Percentiles rank a stretch among this genome's conserved stretches.
Conservation (phyloP, 805 yeast species). For the Priceomyces medius region DNA sequence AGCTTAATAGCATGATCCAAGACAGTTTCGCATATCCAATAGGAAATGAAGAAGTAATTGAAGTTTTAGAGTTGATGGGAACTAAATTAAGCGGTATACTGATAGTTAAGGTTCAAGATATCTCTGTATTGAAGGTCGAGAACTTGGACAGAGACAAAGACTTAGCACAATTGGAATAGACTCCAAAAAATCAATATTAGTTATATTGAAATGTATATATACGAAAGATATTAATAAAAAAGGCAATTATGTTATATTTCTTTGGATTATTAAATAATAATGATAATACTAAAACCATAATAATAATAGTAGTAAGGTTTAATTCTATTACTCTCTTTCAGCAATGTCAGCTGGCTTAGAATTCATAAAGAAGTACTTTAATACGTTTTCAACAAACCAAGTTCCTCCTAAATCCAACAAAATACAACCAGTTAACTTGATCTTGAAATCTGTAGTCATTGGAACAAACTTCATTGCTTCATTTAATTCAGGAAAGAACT, state of each 20-base stretch:
- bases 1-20: constrained; percentile 25
- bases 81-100: constrained; percentile 18
- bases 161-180: constrained; percentile 15
- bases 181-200: background rate
- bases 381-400: constrained; percentile 73
- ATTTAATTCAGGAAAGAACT: constrained; percentile 90
- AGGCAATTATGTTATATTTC: too few relatives aligned
- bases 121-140: constrained; percentile 26
- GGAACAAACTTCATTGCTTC: constrained; percentile 90
- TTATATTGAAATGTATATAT: background rate
- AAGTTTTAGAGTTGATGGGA: constrained; percentile 22
- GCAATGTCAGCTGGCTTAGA: constrained; percentile 93
- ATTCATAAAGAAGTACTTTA: constrained; percentile 86
- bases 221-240: too few relatives aligned
- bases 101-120: constrained; percentile 20
- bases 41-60: constrained; percentile 28
- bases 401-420: constrained; percentile 73
- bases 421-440: constrained; percentile 71
- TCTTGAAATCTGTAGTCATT: constrained; percentile 72
- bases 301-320: background rate
- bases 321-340: constrained; percentile 23
- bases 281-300: too few relatives aligned
- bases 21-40: constrained; percentile 36
- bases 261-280: too few relatives aligned
- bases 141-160: constrained; percentile 29